Conservation (phyloP, 495 filamentous ascomycete genomes). For the Amphirosellinia nigrospora region DNA sequence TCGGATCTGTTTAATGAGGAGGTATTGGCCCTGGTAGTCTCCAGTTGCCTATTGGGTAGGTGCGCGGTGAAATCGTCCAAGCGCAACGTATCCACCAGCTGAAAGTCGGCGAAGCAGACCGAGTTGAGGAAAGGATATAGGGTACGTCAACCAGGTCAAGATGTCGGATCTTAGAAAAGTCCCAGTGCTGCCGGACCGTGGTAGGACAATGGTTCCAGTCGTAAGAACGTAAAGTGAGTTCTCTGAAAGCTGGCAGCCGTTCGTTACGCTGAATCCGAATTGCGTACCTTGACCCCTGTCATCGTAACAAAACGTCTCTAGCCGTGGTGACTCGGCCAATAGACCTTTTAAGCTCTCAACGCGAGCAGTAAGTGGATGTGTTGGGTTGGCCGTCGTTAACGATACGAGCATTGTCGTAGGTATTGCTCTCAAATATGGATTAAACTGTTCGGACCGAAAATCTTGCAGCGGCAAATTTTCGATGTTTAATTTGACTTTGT, state of each 20-base stretch:
- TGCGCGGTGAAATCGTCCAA: slow-evolving; percentile 38
- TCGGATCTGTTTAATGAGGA: slow-evolving; percentile 32
- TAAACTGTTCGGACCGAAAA: slow-evolving; percentile 18
- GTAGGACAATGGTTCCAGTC: slow-evolving; percentile 40
- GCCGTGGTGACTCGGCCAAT: slow-evolving; percentile 29
- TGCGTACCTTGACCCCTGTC: slow-evolving; percentile 38
- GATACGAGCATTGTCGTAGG: slow-evolving; percentile 34
- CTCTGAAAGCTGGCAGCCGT: slow-evolving; percentile 39
- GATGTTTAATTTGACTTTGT: slow-evolving; percentile 33
- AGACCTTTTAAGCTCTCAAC: slow-evolving; percentile 38
- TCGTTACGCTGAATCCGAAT: slow-evolving; percentile 37
- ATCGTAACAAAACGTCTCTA: slow-evolving; percentile 37
- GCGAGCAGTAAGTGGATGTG: slow-evolving; percentile 32
- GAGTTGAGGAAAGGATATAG: slow-evolving; percentile 38
- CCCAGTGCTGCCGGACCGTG: slow-evolving; percentile 37
- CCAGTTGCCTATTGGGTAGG: slow-evolving; percentile 25
- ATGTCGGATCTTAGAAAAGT: slow-evolving; percentile 38
- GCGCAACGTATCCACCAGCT: slow-evolving; percentile 30
- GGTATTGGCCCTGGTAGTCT: slow-evolving; percentile 33
- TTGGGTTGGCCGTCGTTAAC: slow-evolving; percentile 34
- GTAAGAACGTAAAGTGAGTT: slow-evolving; percentile 40
- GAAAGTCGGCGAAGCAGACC: slow-evolving; percentile 30
- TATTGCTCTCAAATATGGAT: slow-evolving; percentile 32
- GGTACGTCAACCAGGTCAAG: slow-evolving; percentile 41
- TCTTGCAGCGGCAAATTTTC: slow-evolving; percentile 35